Evolutionary conservation across 441 rosid genomes (phyloP).

Genomic region (Adansonia gregorii): DNA sequence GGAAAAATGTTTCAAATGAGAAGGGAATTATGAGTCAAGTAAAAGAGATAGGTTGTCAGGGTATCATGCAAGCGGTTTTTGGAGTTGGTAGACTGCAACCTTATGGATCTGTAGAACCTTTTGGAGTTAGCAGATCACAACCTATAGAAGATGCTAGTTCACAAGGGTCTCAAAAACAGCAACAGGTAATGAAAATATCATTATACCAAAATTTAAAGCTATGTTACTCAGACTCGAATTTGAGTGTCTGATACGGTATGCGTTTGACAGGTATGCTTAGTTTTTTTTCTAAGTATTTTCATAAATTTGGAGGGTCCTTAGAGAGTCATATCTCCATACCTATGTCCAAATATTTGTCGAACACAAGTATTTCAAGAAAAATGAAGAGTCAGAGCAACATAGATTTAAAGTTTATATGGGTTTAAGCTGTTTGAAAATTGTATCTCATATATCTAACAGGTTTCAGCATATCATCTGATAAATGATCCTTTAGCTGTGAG

Average conservation of each 20-base stretch:
- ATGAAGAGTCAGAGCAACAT: too few species aligned
- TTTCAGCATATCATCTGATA: neutral
- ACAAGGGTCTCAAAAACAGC: constrained; percentile 7
- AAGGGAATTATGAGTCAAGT: neutral
- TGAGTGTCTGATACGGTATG: too few species aligned
- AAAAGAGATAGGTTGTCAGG: neutral
- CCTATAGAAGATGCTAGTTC: neutral
- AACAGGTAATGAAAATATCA: constrained; percentile 12
- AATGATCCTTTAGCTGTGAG: neutral
- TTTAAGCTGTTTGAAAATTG: neutral
- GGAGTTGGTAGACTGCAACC: neutral
- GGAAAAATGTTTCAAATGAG: neutral
- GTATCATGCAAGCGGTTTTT: neutral
- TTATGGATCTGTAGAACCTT: constrained; percentile 2
- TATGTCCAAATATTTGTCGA: too few species aligned
- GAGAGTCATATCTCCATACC: too few species aligned
- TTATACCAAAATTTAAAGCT: neutral
- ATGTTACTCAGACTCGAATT: too few species aligned
- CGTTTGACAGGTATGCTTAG: too few species aligned
- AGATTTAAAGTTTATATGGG: neutral
- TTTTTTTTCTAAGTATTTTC: too few species aligned
- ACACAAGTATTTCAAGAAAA: too few species aligned
- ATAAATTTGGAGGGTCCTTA: too few species aligned
- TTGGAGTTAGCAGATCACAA: neutral
- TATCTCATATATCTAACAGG: neutral